These are phyloP conservation scores for Globisporangium megalacanthum DNA, from an alignment of 352 stramenopile species.

Conservation along the genomic window DNA sequence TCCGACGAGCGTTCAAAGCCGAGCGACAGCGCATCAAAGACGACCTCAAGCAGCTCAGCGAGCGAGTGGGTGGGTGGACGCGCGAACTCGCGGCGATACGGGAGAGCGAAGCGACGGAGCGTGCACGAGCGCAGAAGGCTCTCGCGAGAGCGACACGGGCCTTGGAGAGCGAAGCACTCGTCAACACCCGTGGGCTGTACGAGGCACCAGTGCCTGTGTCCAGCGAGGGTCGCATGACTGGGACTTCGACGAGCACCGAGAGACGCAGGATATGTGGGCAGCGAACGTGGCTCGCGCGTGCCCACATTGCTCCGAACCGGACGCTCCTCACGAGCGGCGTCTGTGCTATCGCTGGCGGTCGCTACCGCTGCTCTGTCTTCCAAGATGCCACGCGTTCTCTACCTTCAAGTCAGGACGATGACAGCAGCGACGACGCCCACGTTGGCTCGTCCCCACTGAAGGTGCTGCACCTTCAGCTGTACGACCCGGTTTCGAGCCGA, in stretches of 20 bases:
- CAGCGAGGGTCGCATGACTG: too few species aligned
- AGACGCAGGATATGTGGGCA: constrained; percentile 9
- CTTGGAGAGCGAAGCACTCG: constrained; percentile 14
- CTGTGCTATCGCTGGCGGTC: constrained; percentile 17
- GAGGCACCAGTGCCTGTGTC: neutral
- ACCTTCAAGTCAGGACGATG: neutral
- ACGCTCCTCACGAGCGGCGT: constrained; percentile 19
- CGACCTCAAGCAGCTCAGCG: constrained; percentile 26
- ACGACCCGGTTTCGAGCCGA: constrained; percentile 20
- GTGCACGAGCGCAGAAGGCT: constrained; percentile 6
- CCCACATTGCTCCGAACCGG: constrained; percentile 15
- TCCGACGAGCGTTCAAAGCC: constrained; percentile 34
- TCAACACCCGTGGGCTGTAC: constrained; percentile 3
- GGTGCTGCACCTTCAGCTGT: constrained; percentile 33
- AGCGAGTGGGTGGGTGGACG: constrained; percentile 18
- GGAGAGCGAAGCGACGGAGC: constrained; percentile 21
- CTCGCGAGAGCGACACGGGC: constrained; percentile 11
- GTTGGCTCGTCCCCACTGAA: neutral
- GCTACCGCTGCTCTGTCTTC: constrained; percentile 31
- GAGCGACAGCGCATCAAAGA: constrained; percentile 38
- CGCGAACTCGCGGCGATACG: constrained; percentile 14
- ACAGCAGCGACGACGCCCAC: too few species aligned
- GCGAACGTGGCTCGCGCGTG: constrained; percentile 21
- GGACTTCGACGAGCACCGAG: too few species aligned
- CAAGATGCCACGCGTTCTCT: neutral